A percentile compares a stretch with the other conserved stretches of the same genome.
phyloP scores from a whole-genome alignment of 768 basidiomycete genomes.

The Boletus sensibilis region DNA sequence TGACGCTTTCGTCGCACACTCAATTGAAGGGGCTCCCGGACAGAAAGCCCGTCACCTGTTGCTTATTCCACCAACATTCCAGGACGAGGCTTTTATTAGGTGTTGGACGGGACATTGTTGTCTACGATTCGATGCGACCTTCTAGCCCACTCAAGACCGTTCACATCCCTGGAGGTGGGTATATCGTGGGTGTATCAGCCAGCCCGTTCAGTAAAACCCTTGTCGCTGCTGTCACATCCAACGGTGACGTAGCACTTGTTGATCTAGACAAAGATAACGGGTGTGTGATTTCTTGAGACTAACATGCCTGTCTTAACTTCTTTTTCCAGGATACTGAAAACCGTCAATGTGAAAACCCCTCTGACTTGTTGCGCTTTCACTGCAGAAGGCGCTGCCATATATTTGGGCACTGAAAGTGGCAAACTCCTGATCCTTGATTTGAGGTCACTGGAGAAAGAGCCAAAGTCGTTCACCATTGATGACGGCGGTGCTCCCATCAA shows the following conservation, averaged over 20 bases:
- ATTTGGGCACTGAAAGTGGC: slow-evolving; percentile 63
- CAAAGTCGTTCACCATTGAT: slow-evolving; percentile 52
- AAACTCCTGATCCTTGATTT: slow-evolving; percentile 63
- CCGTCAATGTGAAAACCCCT: slow-evolving; percentile 49
- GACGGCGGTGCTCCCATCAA: slow-evolving; percentile 47
- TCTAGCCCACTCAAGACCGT: slow-evolving; percentile 55
- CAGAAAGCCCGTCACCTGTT: slow-evolving; percentile 42
- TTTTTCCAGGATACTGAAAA: slow-evolving; percentile 53
- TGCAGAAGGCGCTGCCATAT: slow-evolving; percentile 64
- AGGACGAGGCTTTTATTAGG: slow-evolving; percentile 61
- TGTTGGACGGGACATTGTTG: slow-evolving; percentile 48
- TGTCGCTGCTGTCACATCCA: slow-evolving; percentile 54
- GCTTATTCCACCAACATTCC: slow-evolving; percentile 61
- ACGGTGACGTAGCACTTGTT: slow-evolving; percentile 55
- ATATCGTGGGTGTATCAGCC: slow-evolving; percentile 56
- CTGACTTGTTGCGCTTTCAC: slow-evolving; percentile 68
- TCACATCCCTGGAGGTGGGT: slow-evolving; percentile 46
- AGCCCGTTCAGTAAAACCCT: slow-evolving; percentile 80
- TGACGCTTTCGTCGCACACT: slow-evolving; percentile 52
- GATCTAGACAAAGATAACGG: slow-evolving; percentile 77
- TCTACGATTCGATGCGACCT: slow-evolving; percentile 64
- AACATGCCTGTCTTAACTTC: not conserved
- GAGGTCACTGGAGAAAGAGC: slow-evolving; percentile 63
- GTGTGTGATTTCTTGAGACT: slow-evolving; percentile 37
- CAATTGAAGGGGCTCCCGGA: slow-evolving; percentile 53